A percentile compares a stretch with the other conserved stretches of the same genome.
phyloP scores from a whole-genome alignment of 805 yeast genomes.

The Candida railenensis region DNA sequence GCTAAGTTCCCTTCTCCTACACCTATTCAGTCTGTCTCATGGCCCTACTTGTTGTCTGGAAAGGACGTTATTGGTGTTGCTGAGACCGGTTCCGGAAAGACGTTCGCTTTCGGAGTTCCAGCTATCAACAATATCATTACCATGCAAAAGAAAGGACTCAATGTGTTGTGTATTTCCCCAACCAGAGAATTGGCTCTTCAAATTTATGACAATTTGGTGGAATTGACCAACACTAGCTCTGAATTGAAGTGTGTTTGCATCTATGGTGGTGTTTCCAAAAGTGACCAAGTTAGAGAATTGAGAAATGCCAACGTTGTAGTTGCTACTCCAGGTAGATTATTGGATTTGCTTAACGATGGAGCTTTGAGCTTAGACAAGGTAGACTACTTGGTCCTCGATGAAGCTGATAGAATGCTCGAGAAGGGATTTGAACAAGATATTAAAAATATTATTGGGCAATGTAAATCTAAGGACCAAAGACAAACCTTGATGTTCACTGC shows the following conservation, averaged over 20 bases:
- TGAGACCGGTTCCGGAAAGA: constrained; percentile 97
- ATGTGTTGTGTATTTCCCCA: constrained; percentile 87
- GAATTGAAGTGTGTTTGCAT: constrained; percentile 71
- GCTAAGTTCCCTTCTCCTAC: constrained; percentile 85
- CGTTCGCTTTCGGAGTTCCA: constrained; percentile 96
- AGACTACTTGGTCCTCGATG: constrained; percentile 85
- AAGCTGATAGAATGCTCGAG: constrained; percentile 98
- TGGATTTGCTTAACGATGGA: constrained; percentile 89
- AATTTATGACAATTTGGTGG: constrained; percentile 77
- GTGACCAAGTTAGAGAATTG: constrained; percentile 76
- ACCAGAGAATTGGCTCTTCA: constrained; percentile 97
- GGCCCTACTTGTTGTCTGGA: constrained; percentile 83
- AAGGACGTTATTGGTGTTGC: constrained; percentile 96
- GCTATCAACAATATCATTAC: constrained; percentile 73
- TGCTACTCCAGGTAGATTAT: constrained; percentile 97
- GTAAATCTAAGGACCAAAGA: constrained; percentile 49
- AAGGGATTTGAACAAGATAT: constrained; percentile 98
- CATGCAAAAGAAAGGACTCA: constrained; percentile 49
- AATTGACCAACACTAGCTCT: constrained; percentile 58
- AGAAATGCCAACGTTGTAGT: constrained; percentile 74
- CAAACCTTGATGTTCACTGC: constrained; percentile 99
- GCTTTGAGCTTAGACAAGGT: constrained; percentile 67
- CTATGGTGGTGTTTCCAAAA: constrained; percentile 97
- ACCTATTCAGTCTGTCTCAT: constrained; percentile 90
- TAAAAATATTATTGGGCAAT: constrained; percentile 69